phyloP scores from a whole-genome alignment of 2,329 filamentous ascomycete species.

The Gnomoniopsis sp. region DNA sequence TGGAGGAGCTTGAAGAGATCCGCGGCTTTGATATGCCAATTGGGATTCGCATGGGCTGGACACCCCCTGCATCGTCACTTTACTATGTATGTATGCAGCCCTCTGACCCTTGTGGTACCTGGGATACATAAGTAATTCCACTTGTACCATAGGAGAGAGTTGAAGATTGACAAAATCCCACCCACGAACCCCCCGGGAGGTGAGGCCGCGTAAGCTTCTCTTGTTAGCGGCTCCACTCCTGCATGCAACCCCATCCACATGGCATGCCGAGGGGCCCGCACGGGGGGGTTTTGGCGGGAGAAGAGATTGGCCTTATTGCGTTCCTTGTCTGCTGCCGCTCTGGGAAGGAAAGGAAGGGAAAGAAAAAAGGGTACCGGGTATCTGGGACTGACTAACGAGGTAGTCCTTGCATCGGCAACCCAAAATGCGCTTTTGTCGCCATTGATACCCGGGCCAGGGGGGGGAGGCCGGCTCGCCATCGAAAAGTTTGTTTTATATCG shows the following conservation, averaged over 20 bases:
- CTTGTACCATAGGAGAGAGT: no score
- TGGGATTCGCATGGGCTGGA: no score
- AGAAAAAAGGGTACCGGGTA: not conserved
- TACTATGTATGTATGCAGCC: no score
- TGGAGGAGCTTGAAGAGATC: no score
- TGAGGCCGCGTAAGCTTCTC: conserved; percentile 18
- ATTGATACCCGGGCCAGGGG: not conserved
- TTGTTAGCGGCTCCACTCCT: conserved; percentile 17
- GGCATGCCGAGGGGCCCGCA: conserved; percentile 6
- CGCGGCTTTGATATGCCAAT: no score
- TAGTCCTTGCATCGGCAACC: not conserved
- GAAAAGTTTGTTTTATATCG: no score
- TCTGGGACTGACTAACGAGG: not conserved
- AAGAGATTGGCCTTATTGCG: not conserved
- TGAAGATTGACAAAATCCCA: no score
- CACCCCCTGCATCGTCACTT: no score
- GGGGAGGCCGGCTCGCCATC: no score
- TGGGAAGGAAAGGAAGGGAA: no score
- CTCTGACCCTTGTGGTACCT: no score
- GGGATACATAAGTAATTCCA: no score
- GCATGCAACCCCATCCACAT: conserved; percentile 15
- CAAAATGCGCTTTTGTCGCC: not conserved
- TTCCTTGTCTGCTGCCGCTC: not conserved
- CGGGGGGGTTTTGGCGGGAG: not conserved
- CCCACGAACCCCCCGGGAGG: not conserved